Conservation (phyloP, 768 basidiomycete species). For the Piloderma croceum region DNA sequence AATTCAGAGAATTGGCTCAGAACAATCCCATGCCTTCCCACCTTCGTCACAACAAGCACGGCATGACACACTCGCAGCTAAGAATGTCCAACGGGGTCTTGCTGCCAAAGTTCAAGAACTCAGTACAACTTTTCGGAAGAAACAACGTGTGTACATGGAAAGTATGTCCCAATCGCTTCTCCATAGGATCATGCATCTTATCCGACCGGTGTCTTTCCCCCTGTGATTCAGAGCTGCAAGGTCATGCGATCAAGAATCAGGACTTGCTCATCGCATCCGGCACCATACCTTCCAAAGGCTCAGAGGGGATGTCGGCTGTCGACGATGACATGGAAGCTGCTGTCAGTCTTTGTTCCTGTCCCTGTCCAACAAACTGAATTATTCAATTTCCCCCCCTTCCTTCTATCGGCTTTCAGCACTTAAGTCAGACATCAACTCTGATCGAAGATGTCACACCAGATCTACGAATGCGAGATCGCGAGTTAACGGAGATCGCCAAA, state of each 20-base stretch:
- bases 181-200: neutral
- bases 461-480: conserved; percentile 55
- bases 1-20: conserved; percentile 40
- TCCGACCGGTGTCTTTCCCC: conserved; percentile 1
- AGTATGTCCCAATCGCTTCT: neutral
- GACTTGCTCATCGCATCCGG: conserved; percentile 90
- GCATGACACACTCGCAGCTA: conserved; percentile 34
- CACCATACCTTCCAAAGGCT: conserved; percentile 72
- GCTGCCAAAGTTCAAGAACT: conserved; percentile 96
- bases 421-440: conserved; percentile 24
- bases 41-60: neutral
- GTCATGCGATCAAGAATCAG: conserved; percentile 96
- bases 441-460: conserved; percentile 36
- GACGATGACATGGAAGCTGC: conserved; percentile 82
- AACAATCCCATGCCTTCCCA: conserved; percentile 11
- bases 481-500: conserved; percentile 85
- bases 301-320: conserved; percentile 76
- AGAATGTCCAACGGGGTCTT: conserved; percentile 92
- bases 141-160: conserved; percentile 91
- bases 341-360: conserved; percentile 23
- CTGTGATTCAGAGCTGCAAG: conserved; percentile 72
- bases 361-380: too few relatives aligned
- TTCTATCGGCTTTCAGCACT: too few relatives aligned
- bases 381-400: too few relatives aligned
- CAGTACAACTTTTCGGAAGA: conserved; percentile 90